Evolutionary conservation across 1,284 basidiomycete species (phyloP).

Genomic region (Microbotryum violaceum): DNA sequence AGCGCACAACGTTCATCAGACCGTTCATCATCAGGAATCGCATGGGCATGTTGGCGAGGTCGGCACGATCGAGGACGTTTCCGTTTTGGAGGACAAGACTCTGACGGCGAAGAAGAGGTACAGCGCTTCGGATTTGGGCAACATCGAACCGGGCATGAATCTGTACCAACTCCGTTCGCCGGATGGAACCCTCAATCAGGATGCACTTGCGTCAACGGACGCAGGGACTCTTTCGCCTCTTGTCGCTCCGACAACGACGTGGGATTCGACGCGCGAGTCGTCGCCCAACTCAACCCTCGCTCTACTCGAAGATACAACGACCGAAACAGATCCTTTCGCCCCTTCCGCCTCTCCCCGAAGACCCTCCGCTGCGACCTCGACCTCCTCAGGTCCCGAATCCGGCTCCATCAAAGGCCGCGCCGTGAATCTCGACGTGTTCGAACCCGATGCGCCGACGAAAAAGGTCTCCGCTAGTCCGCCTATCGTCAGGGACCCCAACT

Average conservation of each 20-base stretch:
- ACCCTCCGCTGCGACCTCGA: slow-evolving; percentile 4
- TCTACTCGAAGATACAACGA: background rate
- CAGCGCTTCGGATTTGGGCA: too few species aligned
- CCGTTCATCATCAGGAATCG: background rate
- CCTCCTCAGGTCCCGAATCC: background rate
- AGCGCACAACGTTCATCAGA: background rate
- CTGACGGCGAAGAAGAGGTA: too few species aligned
- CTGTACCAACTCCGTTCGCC: too few species aligned
- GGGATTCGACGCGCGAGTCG: background rate
- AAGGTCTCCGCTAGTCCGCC: slow-evolving; percentile 68
- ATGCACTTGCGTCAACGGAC: background rate
- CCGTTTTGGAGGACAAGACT: too few species aligned
- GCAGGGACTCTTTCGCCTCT: background rate
- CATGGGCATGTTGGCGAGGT: background rate
- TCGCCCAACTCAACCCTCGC: background rate
- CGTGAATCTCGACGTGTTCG: slow-evolving; percentile 16
- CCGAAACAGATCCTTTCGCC: background rate
- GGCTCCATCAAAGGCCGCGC: background rate
- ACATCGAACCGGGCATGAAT: too few species aligned
- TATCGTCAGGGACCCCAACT: slow-evolving; percentile 48
- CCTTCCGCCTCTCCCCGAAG: too few species aligned
- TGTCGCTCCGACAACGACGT: background rate
- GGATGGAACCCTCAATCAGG: too few species aligned
- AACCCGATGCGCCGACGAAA: slow-evolving; percentile 27
- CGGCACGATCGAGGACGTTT: background rate